Evolutionary conservation across 306 rosid genomes (phyloP).

Genomic region (Begonia fuchsioides): DNA sequence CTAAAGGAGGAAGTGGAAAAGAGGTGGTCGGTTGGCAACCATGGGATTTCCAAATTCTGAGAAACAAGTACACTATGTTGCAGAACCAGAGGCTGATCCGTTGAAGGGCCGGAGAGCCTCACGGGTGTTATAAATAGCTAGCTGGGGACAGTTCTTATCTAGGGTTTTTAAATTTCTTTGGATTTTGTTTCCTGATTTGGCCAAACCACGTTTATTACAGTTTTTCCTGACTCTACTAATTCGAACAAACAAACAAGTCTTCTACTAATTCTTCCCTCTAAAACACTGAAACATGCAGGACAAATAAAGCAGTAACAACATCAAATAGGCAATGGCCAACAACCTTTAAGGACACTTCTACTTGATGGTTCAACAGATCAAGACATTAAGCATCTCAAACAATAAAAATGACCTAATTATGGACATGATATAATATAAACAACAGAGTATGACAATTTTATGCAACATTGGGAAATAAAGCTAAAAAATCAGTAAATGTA

Average conservation of each 20-base stretch:
- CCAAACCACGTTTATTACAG: constrained; percentile 35
- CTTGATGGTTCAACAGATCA: background rate
- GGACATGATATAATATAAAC: constrained; percentile 3
- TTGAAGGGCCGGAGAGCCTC: constrained; percentile 26
- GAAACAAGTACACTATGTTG: constrained; percentile 33
- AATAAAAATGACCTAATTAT: background rate
- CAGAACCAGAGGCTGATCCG: constrained; percentile 48
- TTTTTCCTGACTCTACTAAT: constrained; percentile 23
- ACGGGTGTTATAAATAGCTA: constrained; percentile 53
- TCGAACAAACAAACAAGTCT: constrained; percentile 19
- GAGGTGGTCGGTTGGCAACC: constrained; percentile 29
- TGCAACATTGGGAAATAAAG: constrained; percentile 8
- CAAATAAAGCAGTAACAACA: background rate
- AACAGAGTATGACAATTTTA: constrained; percentile 3
- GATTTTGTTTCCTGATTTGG: constrained; percentile 35
- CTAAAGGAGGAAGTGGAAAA: constrained; percentile 18
- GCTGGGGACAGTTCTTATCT: constrained; percentile 46
- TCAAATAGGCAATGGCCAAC: background rate
- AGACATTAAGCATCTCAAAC: background rate
- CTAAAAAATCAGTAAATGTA: constrained; percentile 12
- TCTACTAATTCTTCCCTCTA: constrained; percentile 2
- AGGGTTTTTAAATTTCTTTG: constrained; percentile 39
- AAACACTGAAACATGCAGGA: constrained; percentile 7
- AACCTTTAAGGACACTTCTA: background rate
- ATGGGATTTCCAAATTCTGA: constrained; percentile 37